These are phyloP conservation scores for Maudiozyma bulderi DNA, from an alignment of 805 yeast genomes.

Conservation along the genomic window DNA sequence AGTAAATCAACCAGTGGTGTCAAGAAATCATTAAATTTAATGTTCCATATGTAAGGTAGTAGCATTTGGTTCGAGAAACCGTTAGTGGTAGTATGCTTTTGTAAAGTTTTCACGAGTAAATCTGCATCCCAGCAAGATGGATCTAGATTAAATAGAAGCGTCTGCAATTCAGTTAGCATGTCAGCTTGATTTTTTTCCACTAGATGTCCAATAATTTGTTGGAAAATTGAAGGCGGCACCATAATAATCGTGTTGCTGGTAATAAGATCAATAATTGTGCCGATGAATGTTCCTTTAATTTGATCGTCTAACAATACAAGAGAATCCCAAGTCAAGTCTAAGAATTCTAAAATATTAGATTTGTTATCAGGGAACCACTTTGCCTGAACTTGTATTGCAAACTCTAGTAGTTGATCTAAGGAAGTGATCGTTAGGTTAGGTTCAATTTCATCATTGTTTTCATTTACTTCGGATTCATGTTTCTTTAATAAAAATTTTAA, in stretches of 20 bases:
- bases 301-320: background rate
- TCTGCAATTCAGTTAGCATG: constrained; percentile 37
- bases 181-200: background rate
- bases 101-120: constrained; percentile 55
- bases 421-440: background rate
- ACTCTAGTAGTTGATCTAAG: background rate
- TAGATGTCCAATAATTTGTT: constrained; percentile 40
- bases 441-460: constrained; percentile 2
- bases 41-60: constrained; percentile 61
- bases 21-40: constrained; percentile 55
- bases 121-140: constrained; percentile 67
- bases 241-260: constrained; percentile 20
- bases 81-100: constrained; percentile 16
- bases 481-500: constrained; percentile 17
- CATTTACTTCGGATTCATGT: constrained; percentile 7
- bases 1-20: constrained; percentile 62
- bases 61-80: background rate
- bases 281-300: background rate
- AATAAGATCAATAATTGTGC: constrained; percentile 1
- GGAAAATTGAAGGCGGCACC: constrained; percentile 57
- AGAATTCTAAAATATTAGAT: background rate
- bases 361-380: constrained; percentile 3
- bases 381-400: constrained; percentile 1
- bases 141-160: constrained; percentile 61
- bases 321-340: constrained; percentile 8